Conservation (phyloP, 2,329 filamentous ascomycete species). For the Neocucurbitaria cava region DNA sequence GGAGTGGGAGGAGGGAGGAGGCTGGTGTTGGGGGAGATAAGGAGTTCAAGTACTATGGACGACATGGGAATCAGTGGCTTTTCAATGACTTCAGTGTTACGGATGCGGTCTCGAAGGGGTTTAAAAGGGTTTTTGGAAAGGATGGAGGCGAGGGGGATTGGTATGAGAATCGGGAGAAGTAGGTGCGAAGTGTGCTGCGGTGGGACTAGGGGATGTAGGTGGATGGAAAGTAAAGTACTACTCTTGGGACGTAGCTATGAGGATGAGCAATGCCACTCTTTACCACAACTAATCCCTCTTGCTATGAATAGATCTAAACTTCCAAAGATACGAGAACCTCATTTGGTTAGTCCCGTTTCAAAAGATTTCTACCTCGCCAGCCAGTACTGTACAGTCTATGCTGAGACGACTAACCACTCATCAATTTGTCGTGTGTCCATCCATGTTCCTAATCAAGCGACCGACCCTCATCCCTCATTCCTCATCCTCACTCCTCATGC, state of each 20-base stretch:
- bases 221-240: neutral
- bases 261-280: neutral
- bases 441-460: neutral
- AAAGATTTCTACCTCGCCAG: neutral
- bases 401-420: neutral
- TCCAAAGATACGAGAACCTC: neutral
- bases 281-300: neutral
- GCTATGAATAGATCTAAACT: neutral
- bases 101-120: conserved; percentile 40
- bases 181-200: neutral
- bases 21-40: conserved; percentile 4
- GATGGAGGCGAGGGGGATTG: conserved; percentile 17
- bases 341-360: neutral
- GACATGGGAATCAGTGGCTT: conserved; percentile 48
- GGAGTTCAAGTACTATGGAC: conserved; percentile 43
- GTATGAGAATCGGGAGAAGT: conserved; percentile 17
- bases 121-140: conserved; percentile 35
- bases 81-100: conserved; percentile 49
- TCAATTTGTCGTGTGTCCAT: neutral
- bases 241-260: neutral
- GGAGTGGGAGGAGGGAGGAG: too few species aligned
- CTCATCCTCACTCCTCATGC: neutral
- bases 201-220: neutral
- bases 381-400: too few species aligned
- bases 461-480: neutral